Evolutionary conservation across 2,329 filamentous ascomycete genomes (phyloP), one percentile per base, ranked within the genome.

Genomic region (Parastagonospora nodorum): DNA sequence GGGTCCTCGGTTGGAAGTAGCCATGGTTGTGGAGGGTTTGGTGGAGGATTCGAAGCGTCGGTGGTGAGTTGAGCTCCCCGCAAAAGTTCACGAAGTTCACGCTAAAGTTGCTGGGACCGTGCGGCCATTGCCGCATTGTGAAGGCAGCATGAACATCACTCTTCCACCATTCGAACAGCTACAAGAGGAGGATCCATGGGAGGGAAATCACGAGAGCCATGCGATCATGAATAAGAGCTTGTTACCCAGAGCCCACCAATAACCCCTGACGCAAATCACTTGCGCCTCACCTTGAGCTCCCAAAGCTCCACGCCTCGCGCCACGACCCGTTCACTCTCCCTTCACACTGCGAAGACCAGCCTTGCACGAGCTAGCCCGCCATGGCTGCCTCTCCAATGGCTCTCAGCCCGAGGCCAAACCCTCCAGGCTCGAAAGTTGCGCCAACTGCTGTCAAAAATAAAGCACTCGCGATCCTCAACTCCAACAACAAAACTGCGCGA

Each of bases 391-490:
- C 67, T 8, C 64, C 66, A 11, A 61, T 56, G 31, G 58, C 58
- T 8, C 49, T 69, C 31, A 69, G 67, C 51, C 67, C 67, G 9
- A 54, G 61, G 49, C 64, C 64, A 11, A 66, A 66, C 41, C 55
- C 55, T 37, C 59, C 63, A 38, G 65, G 61, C 46, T 14, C 58
- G 8, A 50, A 48, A 19, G 35, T 44, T 1, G 48, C 45, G 5
- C 38, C 53, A 5, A 51, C 49, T 27, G 55, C 58, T 30, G 53
- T 57, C 42, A 72, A 68, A 50, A 57, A 67, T 7, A 72, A 70
- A 57, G 62, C 64, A 2, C 69, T 74, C 46, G 68, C 71, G 3
- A 60, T 72, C 30, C 61, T 71, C 44, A 67, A 64, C 32, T 51
- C 61, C 43, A 61, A 45, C 32, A 56, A 60, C 32, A 55, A 59